Conservation (phyloP, 129 eudicot genomes). For the Lonicera japonica region DNA sequence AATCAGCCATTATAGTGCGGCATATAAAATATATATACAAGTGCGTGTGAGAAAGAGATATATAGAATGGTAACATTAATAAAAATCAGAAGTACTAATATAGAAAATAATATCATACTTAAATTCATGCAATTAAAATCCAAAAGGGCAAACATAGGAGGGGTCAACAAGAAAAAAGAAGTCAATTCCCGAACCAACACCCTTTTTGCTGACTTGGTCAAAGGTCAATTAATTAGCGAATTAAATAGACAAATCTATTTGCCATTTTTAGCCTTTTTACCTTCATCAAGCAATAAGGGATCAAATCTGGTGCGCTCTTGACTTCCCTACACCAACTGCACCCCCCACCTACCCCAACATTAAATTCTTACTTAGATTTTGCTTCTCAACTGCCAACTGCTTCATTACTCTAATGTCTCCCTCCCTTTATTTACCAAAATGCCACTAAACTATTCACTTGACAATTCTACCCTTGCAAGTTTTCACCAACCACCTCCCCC, state of each 20-base stretch:
- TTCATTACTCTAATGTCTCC: constrained; percentile 17
- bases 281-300: constrained; percentile 33
- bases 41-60: no score
- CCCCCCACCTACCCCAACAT: constrained; percentile 22
- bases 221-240: constrained; percentile 1
- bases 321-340: constrained; percentile 53
- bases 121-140: background rate
- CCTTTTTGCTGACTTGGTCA: constrained; percentile 30
- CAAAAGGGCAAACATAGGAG: background rate
- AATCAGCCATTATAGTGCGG: no score
- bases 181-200: constrained; percentile 99
- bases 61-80: background rate
- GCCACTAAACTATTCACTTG: constrained; percentile 24
- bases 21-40: no score
- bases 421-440: constrained; percentile 11
- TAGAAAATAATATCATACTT: no score
- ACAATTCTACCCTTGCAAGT: constrained; percentile 27
- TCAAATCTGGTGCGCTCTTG: constrained; percentile 90
- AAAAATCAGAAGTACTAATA: background rate
- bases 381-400: constrained; percentile 12
- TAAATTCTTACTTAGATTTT: constrained; percentile 16
- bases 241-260: background rate
- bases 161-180: constrained; percentile 32
- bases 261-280: no score
- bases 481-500: constrained; percentile 17